Percentiles rank a stretch among this genome's conserved stretches.
Evolutionary conservation across 2,329 filamentous ascomycete genomes (phyloP).

Genomic region (Myriangium duriaei): DNA sequence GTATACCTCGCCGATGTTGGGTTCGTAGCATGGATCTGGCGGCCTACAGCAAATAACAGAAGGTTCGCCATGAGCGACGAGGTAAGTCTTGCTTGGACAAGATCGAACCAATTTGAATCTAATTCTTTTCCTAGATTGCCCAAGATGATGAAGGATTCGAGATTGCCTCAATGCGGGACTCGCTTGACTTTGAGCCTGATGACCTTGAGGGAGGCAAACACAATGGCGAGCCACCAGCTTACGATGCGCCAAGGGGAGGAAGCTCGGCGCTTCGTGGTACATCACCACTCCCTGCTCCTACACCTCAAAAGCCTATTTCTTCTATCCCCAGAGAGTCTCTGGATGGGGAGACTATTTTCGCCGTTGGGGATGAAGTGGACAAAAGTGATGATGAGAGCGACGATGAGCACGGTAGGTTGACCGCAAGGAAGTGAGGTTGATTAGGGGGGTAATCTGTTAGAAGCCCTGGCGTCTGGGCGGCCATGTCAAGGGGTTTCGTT

Average conservation of each 20-base stretch:
- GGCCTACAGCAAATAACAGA: conserved; percentile 90
- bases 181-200: conserved; percentile 50
- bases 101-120: conserved; percentile 1
- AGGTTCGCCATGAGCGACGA: conserved; percentile 99
- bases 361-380: conserved; percentile 68
- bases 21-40: conserved; percentile 91
- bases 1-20: conserved; percentile 90
- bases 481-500: no score
- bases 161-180: conserved; percentile 79
- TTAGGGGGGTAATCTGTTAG: background rate
- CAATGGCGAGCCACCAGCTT: conserved; percentile 16
- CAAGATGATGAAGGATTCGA: conserved; percentile 98
- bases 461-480: no score
- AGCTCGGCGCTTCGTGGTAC: conserved; percentile 23
- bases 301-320: conserved; percentile 34
- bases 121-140: conserved; percentile 47
- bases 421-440: conserved; percentile 27
- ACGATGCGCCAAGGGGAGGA: conserved; percentile 11
- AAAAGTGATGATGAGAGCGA: conserved; percentile 54
- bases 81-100: conserved; percentile 30
- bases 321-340: conserved; percentile 45
- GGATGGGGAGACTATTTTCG: conserved; percentile 92
- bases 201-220: conserved; percentile 22
- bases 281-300: conserved; percentile 42
- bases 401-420: conserved; percentile 37